Percentiles rank a stretch among this genome's conserved stretches.
These are phyloP conservation scores for Nemophila menziesii DNA, from an alignment of 257 asterid genomes.

Conservation along the genomic window DNA sequence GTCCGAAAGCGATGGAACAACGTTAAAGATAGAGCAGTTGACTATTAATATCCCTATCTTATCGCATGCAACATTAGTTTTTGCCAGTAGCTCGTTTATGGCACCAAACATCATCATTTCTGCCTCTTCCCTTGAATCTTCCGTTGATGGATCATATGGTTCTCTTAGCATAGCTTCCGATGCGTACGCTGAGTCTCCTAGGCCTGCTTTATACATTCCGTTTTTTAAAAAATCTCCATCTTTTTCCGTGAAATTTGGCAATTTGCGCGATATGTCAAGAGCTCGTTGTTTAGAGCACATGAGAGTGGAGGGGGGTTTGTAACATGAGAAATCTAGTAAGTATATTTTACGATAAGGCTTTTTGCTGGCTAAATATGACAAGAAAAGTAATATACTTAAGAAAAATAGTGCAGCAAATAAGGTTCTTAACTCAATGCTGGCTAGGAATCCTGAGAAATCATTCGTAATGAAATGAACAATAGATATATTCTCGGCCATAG, in stretches of 20 bases:
- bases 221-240: slow-evolving; percentile 8
- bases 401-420: too few species aligned
- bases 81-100: slow-evolving; percentile 29
- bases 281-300: too few species aligned
- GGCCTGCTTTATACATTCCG: slow-evolving; percentile 23
- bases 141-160: slow-evolving; percentile 25
- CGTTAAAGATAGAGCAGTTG: slow-evolving; percentile 56
- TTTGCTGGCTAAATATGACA: too few species aligned
- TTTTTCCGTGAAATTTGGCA: slow-evolving; percentile 27
- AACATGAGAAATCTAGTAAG: slow-evolving; percentile 33
- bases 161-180: slow-evolving; percentile 25
- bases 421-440: too few species aligned
- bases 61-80: slow-evolving; percentile 20
- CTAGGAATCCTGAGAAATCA: too few species aligned
- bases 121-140: slow-evolving; percentile 17
- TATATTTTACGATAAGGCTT: too few species aligned
- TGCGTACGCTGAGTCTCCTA: slow-evolving; percentile 27
- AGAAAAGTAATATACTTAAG: too few species aligned
- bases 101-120: slow-evolving; percentile 31
- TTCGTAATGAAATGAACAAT: too few species aligned
- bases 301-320: slow-evolving; percentile 32
- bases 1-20: slow-evolving; percentile 52
- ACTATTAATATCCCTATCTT: slow-evolving; percentile 37
- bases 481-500: too few species aligned
- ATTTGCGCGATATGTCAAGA: slow-evolving; percentile 22